A percentile compares a stretch with the other conserved stretches of the same genome.
phyloP scores from a whole-genome alignment of 257 asterid species.

The Lycium barbarum region DNA sequence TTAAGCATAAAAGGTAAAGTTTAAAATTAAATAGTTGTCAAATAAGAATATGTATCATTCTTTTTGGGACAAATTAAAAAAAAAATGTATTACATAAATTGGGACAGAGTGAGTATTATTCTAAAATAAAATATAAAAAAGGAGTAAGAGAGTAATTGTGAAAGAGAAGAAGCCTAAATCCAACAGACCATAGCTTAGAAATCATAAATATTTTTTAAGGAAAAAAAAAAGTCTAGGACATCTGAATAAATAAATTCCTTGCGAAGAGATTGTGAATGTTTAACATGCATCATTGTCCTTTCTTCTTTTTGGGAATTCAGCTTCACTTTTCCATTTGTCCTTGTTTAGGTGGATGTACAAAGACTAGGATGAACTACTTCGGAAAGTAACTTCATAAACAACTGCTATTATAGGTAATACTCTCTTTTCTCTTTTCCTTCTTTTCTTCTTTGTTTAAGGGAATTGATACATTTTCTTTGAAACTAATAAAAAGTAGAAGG shows the following conservation, averaged over 20 bases:
- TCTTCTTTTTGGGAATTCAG: neutral
- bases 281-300: neutral
- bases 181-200: neutral
- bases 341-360: slow-evolving; percentile 1
- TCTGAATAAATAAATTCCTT: slow-evolving; percentile 18
- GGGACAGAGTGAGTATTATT: too few species aligned
- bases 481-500: neutral
- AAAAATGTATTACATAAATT: too few species aligned
- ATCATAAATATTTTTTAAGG: neutral
- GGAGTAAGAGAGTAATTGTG: neutral
- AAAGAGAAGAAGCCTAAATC: neutral
- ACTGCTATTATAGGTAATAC: neutral
- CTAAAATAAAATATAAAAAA: too few species aligned
- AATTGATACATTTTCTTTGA: slow-evolving; percentile 17
- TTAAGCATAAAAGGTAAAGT: too few species aligned
- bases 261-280: neutral
- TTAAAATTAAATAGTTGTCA: too few species aligned
- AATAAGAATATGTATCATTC: too few species aligned
- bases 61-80: too few species aligned
- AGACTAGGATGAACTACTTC: neutral
- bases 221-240: neutral
- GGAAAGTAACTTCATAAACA: slow-evolving; percentile 2
- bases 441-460: neutral
- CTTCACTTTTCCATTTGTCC: neutral
- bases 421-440: neutral